Conservation (phyloP, 2,329 filamentous ascomycete genomes). For the Elsinoe perseae region DNA sequence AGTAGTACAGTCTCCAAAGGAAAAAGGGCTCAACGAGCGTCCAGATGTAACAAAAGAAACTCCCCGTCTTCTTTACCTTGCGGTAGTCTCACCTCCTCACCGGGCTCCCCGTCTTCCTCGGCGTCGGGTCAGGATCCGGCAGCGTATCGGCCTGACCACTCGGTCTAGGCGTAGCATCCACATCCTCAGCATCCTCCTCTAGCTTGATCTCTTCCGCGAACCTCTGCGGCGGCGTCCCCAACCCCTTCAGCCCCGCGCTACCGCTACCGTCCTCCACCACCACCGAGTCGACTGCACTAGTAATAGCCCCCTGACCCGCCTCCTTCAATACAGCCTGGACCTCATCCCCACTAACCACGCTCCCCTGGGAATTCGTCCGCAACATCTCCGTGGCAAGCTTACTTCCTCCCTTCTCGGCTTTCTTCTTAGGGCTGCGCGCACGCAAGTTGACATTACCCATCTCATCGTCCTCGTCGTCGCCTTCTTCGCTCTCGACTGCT, state of each 20-base stretch:
- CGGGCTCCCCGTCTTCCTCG: constrained; percentile 10
- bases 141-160: not conserved
- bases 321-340: constrained; percentile 27
- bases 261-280: not conserved
- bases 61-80: not conserved
- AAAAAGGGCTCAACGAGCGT: not conserved
- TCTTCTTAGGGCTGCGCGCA: constrained; percentile 46
- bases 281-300: not conserved
- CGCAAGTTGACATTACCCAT: constrained; percentile 53
- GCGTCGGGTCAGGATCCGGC: constrained; percentile 8
- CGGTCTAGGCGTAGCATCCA: constrained; percentile 8
- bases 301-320: not conserved
- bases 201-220: constrained; percentile 9
- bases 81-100: not conserved
- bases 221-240: constrained; percentile 18
- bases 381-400: constrained; percentile 97
- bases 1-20: constrained; percentile 1
- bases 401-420: constrained; percentile 59
- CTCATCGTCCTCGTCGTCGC: constrained; percentile 92
- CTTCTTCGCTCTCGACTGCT: constrained; percentile 53
- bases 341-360: constrained; percentile 49
- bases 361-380: constrained; percentile 90
- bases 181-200: not conserved
- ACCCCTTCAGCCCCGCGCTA: constrained; percentile 16
- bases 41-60: not conserved